phyloP scores from a whole-genome alignment of 1,139 yeast species.

The Candida tropicalis region DNA sequence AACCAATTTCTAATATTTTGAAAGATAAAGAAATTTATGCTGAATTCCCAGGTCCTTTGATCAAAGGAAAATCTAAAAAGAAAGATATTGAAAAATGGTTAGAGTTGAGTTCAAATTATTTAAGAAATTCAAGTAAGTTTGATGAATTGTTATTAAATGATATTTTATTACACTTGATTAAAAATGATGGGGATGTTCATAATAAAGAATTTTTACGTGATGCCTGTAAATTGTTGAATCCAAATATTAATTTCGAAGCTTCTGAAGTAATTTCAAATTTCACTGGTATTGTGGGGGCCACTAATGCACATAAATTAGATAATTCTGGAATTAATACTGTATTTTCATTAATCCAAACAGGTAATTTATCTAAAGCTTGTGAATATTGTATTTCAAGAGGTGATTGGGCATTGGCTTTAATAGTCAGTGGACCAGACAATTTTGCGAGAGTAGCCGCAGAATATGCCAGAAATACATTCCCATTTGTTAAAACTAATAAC shows the following conservation, averaged over 20 bases:
- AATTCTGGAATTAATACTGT: conserved; percentile 37
- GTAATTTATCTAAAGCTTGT: conserved; percentile 70
- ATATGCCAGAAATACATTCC: conserved; percentile 39
- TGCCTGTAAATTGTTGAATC: conserved; percentile 37
- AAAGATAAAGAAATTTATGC: conserved; percentile 23
- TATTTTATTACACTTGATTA: conserved; percentile 29
- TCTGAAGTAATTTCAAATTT: conserved; percentile 15
- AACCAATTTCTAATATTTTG: conserved; percentile 21
- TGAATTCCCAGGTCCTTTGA: conserved; percentile 66
- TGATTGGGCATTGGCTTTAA: conserved; percentile 78
- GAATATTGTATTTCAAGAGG: conserved; percentile 60
- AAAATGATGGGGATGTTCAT: conserved; percentile 33
- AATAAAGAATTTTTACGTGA: conserved; percentile 28
- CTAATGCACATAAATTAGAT: conserved; percentile 41
- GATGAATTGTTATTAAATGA: conserved; percentile 35
- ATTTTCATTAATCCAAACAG: conserved; percentile 53
- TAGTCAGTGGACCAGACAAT: conserved; percentile 63
- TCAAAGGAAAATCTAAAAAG: conserved; percentile 55
- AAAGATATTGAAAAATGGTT: conserved; percentile 71
- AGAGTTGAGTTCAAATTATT: conserved; percentile 23
- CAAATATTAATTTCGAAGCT: conserved; percentile 31
- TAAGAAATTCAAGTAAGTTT: conserved; percentile 13
- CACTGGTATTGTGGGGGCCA: conserved; percentile 22
- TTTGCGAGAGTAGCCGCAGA: conserved; percentile 61
- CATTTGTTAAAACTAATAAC: conserved; percentile 43